These are phyloP conservation scores for Candida wancherniae DNA, from an alignment of 805 yeast genomes.

Conservation along the genomic window DNA sequence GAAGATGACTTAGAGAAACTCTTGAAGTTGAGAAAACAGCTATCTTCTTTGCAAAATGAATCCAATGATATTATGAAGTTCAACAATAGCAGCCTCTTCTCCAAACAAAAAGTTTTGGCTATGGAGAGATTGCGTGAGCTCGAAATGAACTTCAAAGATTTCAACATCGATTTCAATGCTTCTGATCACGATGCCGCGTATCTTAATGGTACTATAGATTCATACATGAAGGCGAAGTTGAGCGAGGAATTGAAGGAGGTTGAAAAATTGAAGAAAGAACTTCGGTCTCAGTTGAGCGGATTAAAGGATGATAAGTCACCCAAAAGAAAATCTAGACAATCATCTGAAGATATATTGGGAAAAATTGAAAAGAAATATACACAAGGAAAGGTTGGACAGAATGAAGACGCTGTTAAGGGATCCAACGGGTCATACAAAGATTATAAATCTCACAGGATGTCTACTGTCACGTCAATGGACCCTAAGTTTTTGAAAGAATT, in stretches of 20 bases:
- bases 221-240: slow-evolving; percentile 32
- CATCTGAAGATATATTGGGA: slow-evolving; percentile 16
- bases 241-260: slow-evolving; percentile 41
- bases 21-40: slow-evolving; percentile 49
- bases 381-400: slow-evolving; percentile 36
- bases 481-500: slow-evolving; percentile 53
- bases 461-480: slow-evolving; percentile 37
- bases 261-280: slow-evolving; percentile 34
- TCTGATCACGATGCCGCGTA: slow-evolving; percentile 15
- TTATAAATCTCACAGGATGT: slow-evolving; percentile 27
- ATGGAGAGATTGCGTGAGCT: slow-evolving; percentile 68
- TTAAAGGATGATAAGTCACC: slow-evolving; percentile 9
- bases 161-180: slow-evolving; percentile 50
- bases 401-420: slow-evolving; percentile 8
- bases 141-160: slow-evolving; percentile 60
- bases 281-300: slow-evolving; percentile 35
- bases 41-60: slow-evolving; percentile 63
- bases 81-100: slow-evolving; percentile 55
- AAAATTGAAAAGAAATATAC: slow-evolving; percentile 42
- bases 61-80: slow-evolving; percentile 72
- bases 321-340: slow-evolving; percentile 12
- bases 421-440: slow-evolving; percentile 20
- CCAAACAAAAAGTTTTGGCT: slow-evolving; percentile 59
- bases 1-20: slow-evolving; percentile 54
- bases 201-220: slow-evolving; percentile 23